phyloP scores from a whole-genome alignment of 805 yeast genomes.

The Yarrowia keelungensis region DNA sequence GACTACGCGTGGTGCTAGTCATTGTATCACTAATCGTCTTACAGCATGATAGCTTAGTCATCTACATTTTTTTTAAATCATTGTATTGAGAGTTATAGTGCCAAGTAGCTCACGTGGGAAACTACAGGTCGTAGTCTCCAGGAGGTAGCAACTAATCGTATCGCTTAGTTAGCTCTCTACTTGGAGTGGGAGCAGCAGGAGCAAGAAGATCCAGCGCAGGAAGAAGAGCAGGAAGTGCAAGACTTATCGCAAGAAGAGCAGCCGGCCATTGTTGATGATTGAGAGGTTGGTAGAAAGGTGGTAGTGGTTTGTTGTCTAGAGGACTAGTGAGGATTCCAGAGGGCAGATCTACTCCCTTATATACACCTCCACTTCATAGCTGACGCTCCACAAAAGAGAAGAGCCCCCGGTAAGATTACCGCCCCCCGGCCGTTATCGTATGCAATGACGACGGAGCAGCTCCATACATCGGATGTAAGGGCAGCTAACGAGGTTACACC shows the following conservation, averaged over 20 bases:
- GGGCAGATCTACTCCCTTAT: not conserved
- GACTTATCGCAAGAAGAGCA: conserved; percentile 28
- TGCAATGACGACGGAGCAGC: not conserved
- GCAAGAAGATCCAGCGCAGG: conserved; percentile 35
- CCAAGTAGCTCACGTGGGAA: not conserved
- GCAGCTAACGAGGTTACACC: not conserved
- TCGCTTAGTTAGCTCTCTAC: not conserved
- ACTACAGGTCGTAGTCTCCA: too few species aligned
- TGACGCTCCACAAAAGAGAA: not conserved
- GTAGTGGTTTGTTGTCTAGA: conserved; percentile 4
- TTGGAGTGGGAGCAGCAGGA: conserved; percentile 31
- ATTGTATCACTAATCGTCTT: too few species aligned
- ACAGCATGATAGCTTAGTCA: too few species aligned
- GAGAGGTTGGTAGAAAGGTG: not conserved
- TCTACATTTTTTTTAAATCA: too few species aligned
- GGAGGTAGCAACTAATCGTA: not conserved
- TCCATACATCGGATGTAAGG: conserved; percentile 2
- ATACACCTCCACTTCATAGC: not conserved
- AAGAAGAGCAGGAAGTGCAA: conserved; percentile 34
- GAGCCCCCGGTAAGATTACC: not conserved
- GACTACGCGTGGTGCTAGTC: too few species aligned
- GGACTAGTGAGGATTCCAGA: not conserved
- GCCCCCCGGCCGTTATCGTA: conserved; percentile 17
- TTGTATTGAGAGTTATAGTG: conserved; percentile 19
- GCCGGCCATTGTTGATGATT: conserved; percentile 27